Evolutionary conservation across 805 yeast species (phyloP).

Genomic region (Metschnikowia lunata): DNA sequence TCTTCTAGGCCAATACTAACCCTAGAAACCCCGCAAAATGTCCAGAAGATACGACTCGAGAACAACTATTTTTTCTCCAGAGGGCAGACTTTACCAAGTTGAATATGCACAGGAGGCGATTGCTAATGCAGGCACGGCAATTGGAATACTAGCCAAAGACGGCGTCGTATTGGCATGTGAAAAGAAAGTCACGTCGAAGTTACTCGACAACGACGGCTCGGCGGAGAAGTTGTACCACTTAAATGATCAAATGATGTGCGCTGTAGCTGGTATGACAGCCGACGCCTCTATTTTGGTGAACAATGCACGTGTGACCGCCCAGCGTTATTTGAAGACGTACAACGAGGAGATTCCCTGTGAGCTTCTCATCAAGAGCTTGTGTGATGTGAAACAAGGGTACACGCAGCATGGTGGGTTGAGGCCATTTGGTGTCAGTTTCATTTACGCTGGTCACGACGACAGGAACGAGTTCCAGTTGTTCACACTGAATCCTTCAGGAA

Average conservation of each 20-base stretch:
- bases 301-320: conserved; percentile 81
- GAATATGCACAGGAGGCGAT: conserved; percentile 95
- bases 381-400: conserved; percentile 95
- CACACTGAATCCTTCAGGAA: conserved; percentile 96
- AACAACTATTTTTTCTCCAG: conserved; percentile 98
- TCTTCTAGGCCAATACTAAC: neutral
- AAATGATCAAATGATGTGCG: conserved; percentile 77
- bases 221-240: conserved; percentile 89
- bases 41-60: conserved; percentile 99
- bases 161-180: conserved; percentile 97
- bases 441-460: conserved; percentile 94
- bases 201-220: conserved; percentile 88
- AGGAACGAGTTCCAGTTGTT: conserved; percentile 85
- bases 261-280: conserved; percentile 97
- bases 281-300: conserved; percentile 91
- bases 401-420: conserved; percentile 98
- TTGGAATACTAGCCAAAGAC: conserved; percentile 69
- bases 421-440: conserved; percentile 95
- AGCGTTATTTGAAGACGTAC: conserved; percentile 77
- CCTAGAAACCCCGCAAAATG: conserved; percentile 26
- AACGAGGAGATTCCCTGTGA: conserved; percentile 95
- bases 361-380: conserved; percentile 76
- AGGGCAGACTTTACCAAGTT: conserved; percentile 94
- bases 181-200: conserved; percentile 86
- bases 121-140: conserved; percentile 77